These are phyloP conservation scores for Deinandra increscens DNA, from an alignment of 129 eudicot species.

Conservation along the genomic window DNA sequence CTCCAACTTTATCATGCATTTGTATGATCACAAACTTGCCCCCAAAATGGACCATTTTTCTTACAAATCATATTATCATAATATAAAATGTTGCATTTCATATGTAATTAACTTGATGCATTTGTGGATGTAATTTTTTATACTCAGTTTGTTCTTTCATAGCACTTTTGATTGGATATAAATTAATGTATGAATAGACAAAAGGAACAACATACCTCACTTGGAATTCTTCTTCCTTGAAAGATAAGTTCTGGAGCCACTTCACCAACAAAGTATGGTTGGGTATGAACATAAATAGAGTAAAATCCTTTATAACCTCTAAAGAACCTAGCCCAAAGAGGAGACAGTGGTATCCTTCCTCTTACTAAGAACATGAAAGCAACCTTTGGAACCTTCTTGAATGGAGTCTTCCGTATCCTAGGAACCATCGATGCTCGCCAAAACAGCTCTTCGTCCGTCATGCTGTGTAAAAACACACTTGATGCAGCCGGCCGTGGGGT, in stretches of 20 bases:
- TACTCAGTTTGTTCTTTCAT: too few species aligned
- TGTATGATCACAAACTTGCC: too few species aligned
- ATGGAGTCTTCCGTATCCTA: constrained; percentile 25
- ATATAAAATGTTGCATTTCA: background rate
- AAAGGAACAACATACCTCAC: constrained; percentile 71
- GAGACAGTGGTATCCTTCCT: constrained; percentile 57
- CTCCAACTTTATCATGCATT: too few species aligned
- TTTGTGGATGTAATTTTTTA: background rate
- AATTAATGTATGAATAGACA: too few species aligned
- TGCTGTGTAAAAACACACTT: constrained; percentile 35
- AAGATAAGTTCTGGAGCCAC: constrained; percentile 48
- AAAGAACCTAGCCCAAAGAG: constrained; percentile 65
- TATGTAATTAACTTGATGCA: too few species aligned
- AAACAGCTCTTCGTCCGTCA: constrained; percentile 54
- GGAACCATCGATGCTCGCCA: constrained; percentile 69
- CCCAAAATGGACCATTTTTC: too few species aligned
- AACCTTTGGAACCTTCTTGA: constrained; percentile 45
- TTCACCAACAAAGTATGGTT: constrained; percentile 51
- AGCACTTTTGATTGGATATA: too few species aligned
- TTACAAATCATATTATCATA: too few species aligned
- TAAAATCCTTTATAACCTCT: constrained; percentile 55
- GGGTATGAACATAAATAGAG: constrained; percentile 67
- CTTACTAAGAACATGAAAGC: constrained; percentile 68
- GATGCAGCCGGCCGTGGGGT: constrained; percentile 30
- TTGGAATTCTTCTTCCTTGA: constrained; percentile 67